Percentiles rank a stretch among this genome's conserved stretches.
phyloP scores from a whole-genome alignment of 2,329 filamentous ascomycete genomes.

The Penicillium vulpinum region DNA sequence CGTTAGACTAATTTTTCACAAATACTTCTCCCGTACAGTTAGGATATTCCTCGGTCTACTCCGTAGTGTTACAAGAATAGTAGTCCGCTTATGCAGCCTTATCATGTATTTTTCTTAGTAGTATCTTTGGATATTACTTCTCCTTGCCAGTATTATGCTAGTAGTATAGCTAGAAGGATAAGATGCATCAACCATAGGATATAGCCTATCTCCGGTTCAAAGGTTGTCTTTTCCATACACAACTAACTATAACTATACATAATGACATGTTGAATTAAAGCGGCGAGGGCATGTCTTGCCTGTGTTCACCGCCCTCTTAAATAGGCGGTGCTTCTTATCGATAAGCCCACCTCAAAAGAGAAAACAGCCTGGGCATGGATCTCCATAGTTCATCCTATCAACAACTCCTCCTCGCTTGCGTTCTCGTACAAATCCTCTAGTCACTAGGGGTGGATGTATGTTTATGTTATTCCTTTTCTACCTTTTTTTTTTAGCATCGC shows the following conservation, averaged over 20 bases:
- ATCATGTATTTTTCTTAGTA: too few relatives aligned
- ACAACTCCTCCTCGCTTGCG: neutral
- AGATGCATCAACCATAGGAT: too few relatives aligned
- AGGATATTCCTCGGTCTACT: neutral
- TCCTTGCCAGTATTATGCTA: too few relatives aligned
- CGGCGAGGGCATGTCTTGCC: neutral
- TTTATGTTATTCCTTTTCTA: neutral
- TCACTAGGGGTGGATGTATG: neutral
- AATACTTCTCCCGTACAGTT: neutral
- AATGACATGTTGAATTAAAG: neutral
- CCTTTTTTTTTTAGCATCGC: neutral
- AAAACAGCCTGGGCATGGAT: neutral
- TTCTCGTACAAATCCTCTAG: neutral
- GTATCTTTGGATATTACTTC: too few relatives aligned
- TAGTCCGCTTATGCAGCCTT: too few relatives aligned
- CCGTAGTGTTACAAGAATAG: neutral
- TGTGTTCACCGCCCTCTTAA: neutral
- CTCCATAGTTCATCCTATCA: slow-evolving; percentile 2
- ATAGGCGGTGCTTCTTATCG: neutral
- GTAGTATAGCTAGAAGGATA: too few relatives aligned
- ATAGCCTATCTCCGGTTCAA: too few relatives aligned
- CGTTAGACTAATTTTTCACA: neutral
- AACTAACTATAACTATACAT: too few relatives aligned
- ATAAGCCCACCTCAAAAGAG: neutral
- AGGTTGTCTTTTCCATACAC: too few relatives aligned